Conservation (phyloP, 345 rosid species). For the Gossypium mustelinum region DNA sequence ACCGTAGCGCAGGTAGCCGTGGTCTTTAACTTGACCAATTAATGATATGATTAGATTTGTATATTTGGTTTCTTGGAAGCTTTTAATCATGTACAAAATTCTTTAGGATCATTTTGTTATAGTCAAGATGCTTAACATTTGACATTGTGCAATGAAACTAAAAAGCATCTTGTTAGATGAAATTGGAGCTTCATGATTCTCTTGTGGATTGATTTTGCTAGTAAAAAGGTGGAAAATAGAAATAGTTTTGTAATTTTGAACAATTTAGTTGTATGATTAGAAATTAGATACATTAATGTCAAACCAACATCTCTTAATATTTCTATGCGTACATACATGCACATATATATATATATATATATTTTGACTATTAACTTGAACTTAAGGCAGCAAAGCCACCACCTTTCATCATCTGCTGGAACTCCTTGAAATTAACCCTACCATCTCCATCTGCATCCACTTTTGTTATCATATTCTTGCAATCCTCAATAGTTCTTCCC, state of each 20-base stretch:
- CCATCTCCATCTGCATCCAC: neutral
- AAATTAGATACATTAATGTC: neutral
- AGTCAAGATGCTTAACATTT: neutral
- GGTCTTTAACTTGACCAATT: neutral
- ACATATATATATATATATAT: neutral
- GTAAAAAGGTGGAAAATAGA: neutral
- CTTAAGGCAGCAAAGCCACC: slow-evolving; percentile 80
- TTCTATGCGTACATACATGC: too few species aligned
- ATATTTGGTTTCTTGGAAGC: slow-evolving; percentile 8
- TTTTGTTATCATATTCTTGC: neutral
- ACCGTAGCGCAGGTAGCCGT: slow-evolving; percentile 32
- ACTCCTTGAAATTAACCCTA: slow-evolving; percentile 36
- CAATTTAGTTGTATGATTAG: neutral
- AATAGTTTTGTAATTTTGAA: neutral
- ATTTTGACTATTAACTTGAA: slow-evolving; percentile 17
- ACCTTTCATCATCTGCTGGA: slow-evolving; percentile 87
- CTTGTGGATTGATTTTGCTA: neutral
- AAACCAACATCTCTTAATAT: neutral
- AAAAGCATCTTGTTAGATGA: neutral
- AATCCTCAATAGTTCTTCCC: neutral
- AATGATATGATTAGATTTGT: neutral
- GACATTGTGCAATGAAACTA: neutral
- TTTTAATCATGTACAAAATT: neutral
- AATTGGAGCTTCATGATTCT: neutral
- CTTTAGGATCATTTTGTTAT: neutral